Base-by-base conservation (phyloP, 768 basidiomycete genomes). In the Lactarius tabidus region DNA sequence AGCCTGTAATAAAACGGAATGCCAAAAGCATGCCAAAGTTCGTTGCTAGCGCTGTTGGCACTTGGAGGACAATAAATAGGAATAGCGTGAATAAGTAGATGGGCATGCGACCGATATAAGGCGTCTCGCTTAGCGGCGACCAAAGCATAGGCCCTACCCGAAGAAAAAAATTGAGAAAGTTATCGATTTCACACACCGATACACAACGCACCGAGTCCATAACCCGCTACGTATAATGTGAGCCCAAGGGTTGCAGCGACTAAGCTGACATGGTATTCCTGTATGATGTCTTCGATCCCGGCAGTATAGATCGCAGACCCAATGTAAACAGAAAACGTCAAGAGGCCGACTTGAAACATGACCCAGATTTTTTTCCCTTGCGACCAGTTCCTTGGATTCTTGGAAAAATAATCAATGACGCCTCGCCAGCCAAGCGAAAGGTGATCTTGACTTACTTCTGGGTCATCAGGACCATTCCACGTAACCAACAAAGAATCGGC, bases 1-100 rank as follows among this genome's bases (percentile, higher is more conserved):
- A 75, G n/a, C 75, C 76, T 1, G 76, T 74, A 23, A 77, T 65
- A 66, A 77, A 77, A n/a, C 77, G 74, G 69, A 77, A 72, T 4
- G 73, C 75, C 43, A 77, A 63, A 43, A 77, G 69, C 59, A 73
- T 74, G 53, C 62, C 70, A 28, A 76, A 70, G 62, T 74, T 77
- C 31, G 55, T 70, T 23, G 75, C 69, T 9, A 75, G 70, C 33
- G 75, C 73, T 20, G 74, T 76, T 6, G 77, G 76, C 1, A 77
- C 71, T 60, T 77, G 76, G 54, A 76, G 70, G 17, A 73, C 57
- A 43, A 76, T 71, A 59, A 72, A 77, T 57, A 77, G 53, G 63
- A 72, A 57, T 28, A 77, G 71, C 18, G 75, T 73, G 26, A 67
- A 33, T 53, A 74, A 72, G 71, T 77, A 77, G n/a, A 75, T 69